Evolutionary conservation across 108 stramenopile genomes (phyloP).

Genomic region (Cyclostephanos tholiformis): DNA sequence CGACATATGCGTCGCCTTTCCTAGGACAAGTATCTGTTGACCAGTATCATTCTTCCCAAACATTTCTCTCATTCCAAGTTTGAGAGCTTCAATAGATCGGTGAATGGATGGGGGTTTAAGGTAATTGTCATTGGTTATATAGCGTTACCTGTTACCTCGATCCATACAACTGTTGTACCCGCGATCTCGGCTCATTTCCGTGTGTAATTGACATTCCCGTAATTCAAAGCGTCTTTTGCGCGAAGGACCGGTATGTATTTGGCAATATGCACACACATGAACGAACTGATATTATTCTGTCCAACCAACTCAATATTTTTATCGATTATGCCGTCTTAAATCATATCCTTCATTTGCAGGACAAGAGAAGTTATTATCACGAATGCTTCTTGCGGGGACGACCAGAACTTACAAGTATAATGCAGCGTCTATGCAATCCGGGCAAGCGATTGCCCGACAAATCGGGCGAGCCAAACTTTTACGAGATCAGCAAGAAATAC

Average conservation of each 20-base stretch:
- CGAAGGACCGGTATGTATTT: slow-evolving; percentile 10
- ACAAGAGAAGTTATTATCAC: slow-evolving; percentile 39
- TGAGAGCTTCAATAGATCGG: slow-evolving; percentile 30
- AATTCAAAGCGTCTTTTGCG: slow-evolving; percentile 9
- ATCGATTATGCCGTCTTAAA: neutral
- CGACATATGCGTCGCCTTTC: neutral
- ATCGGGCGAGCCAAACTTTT: slow-evolving; percentile 21
- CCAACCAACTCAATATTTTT: neutral
- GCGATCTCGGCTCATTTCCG: too few relatives aligned
- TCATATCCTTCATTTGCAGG: slow-evolving; percentile 1
- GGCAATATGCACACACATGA: neutral
- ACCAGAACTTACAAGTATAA: slow-evolving; percentile 23
- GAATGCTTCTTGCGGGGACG: slow-evolving; percentile 39
- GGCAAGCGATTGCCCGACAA: slow-evolving; percentile 28
- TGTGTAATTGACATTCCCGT: neutral
- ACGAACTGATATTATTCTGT: neutral
- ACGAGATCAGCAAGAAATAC: slow-evolving; percentile 21
- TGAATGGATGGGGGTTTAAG: slow-evolving; percentile 50
- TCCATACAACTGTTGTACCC: too few relatives aligned
- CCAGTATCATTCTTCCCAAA: slow-evolving; percentile 13
- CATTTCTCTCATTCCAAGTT: slow-evolving; percentile 31
- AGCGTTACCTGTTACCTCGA: neutral
- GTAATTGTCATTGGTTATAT: neutral
- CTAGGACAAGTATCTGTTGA: slow-evolving; percentile 31
- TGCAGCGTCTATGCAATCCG: slow-evolving; percentile 24